phyloP scores from a whole-genome alignment of 2,329 filamentous ascomycete genomes.

The Hypoxylon sp. region DNA sequence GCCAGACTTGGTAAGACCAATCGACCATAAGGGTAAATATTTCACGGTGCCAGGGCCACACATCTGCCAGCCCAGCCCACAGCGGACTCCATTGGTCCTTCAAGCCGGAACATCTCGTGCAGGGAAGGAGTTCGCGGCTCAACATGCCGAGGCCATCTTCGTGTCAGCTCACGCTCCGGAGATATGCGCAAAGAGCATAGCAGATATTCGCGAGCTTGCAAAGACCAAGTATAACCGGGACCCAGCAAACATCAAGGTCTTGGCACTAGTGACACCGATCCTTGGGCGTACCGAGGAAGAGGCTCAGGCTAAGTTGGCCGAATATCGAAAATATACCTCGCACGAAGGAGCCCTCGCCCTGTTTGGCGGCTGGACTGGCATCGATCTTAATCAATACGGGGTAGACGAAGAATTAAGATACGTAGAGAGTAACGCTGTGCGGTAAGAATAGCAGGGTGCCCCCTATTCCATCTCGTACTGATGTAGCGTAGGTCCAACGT shows the following conservation, averaged over 20 bases:
- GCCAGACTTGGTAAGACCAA: conserved; percentile 64
- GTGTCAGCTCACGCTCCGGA: conserved; percentile 70
- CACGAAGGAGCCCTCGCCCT: conserved; percentile 71
- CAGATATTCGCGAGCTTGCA: conserved; percentile 68
- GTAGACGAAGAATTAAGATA: conserved; percentile 52
- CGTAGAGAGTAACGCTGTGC: conserved; percentile 52
- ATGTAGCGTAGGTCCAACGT: conserved; percentile 56
- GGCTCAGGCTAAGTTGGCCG: conserved; percentile 68
- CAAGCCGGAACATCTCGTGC: conserved; percentile 74
- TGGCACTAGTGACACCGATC: conserved; percentile 72
- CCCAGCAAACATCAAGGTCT: conserved; percentile 69
- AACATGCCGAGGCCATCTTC: conserved; percentile 77
- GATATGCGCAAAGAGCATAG: conserved; percentile 67
- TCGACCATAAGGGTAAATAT: conserved; percentile 72
- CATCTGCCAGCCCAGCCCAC: conserved; percentile 71
- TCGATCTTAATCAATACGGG: conserved; percentile 53
- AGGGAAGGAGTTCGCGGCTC: conserved; percentile 72
- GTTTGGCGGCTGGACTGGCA: conserved; percentile 78
- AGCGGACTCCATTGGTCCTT: conserved; percentile 73
- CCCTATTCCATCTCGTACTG: conserved; percentile 5
- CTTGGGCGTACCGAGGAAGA: conserved; percentile 72
- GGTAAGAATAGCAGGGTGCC: conserved; percentile 43
- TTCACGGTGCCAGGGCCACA: conserved; percentile 72
- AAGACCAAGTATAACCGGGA: conserved; percentile 63
- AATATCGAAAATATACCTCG: conserved; percentile 68